Percentiles rank a stretch among this genome's conserved stretches.
These are phyloP conservation scores for Isoetes taiwanensis DNA, from an alignment of 75 land plant species.

Conservation along the genomic window DNA sequence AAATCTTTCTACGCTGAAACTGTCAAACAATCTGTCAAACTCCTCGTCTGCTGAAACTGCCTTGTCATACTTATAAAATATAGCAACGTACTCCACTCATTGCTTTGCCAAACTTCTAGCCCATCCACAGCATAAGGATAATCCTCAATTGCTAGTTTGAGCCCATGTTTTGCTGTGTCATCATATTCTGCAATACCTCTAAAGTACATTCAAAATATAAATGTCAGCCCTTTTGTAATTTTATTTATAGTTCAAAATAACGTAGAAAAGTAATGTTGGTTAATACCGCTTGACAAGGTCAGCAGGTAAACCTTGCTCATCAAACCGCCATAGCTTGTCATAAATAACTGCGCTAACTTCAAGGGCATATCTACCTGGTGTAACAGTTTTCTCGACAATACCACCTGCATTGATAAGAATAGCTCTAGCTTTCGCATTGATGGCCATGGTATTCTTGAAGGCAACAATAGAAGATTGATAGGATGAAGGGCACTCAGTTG, in stretches of 20 bases:
- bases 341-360: conserved; percentile 64
- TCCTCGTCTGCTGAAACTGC: conserved; percentile 43
- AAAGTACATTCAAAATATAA: too few relatives aligned
- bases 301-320: conserved; percentile 72
- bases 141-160: conserved; percentile 57
- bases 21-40: too few relatives aligned
- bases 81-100: conserved; percentile 37
- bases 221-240: too few relatives aligned
- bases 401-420: conserved; percentile 64
- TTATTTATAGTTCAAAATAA: too few relatives aligned
- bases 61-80: conserved; percentile 40
- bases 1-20: too few relatives aligned
- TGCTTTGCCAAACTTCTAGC: conserved; percentile 72
- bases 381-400: conserved; percentile 67
- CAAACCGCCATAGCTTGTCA: conserved; percentile 56
- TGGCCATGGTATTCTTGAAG: conserved; percentile 79
- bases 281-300: conserved; percentile 73
- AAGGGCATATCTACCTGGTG: conserved; percentile 53
- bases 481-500: conserved; percentile 82
- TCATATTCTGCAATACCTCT: conserved; percentile 55
- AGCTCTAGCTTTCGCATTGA: conserved; percentile 68
- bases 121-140: conserved; percentile 93
- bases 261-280: too few relatives aligned
- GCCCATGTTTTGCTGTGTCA: conserved; percentile 15
- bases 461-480: conserved; percentile 52